Conservation (phyloP, 208 protist genomes). For the Acanthamoeba castellanii region DNA sequence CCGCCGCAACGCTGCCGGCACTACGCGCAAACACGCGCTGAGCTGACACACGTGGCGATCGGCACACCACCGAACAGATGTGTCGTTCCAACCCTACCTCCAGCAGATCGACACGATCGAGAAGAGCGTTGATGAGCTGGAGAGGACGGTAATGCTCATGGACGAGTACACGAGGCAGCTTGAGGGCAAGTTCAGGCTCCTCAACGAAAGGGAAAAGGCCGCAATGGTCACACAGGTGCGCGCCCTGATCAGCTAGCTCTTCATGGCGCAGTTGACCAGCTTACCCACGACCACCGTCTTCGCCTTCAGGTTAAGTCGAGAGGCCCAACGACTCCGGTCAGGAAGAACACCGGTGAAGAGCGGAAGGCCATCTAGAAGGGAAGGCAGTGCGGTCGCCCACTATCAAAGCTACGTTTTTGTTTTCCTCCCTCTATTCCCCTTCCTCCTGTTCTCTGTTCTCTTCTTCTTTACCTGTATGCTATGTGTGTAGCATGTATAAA, state of each 20-base stretch:
- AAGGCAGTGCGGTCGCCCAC: not conserved
- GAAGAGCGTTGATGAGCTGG: conserved; percentile 65
- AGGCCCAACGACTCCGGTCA: not conserved
- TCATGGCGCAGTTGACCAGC: not conserved
- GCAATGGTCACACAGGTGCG: conserved; percentile 16
- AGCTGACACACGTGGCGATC: not conserved
- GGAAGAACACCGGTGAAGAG: not conserved
- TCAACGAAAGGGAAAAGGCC: conserved; percentile 32
- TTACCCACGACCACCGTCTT: not conserved
- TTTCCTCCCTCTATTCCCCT: not conserved
- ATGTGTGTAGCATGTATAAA: not conserved
- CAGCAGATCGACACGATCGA: conserved; percentile 57
- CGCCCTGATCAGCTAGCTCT: not conserved
- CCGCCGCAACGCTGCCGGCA: not conserved
- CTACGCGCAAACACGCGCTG: not conserved
- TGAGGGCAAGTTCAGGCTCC: conserved; percentile 64
- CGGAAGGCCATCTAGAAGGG: not conserved
- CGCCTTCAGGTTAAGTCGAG: not conserved
- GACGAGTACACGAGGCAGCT: conserved; percentile 70
- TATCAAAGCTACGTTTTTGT: not conserved
- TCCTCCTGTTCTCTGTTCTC: not conserved
- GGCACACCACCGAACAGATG: not conserved
- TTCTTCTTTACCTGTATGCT: not conserved
- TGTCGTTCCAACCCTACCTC: conserved; percentile 53
- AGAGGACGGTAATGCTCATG: conserved; percentile 69